Evolutionary conservation across 139 green algal species (phyloP).

Genomic region (Chlorella sp.): DNA sequence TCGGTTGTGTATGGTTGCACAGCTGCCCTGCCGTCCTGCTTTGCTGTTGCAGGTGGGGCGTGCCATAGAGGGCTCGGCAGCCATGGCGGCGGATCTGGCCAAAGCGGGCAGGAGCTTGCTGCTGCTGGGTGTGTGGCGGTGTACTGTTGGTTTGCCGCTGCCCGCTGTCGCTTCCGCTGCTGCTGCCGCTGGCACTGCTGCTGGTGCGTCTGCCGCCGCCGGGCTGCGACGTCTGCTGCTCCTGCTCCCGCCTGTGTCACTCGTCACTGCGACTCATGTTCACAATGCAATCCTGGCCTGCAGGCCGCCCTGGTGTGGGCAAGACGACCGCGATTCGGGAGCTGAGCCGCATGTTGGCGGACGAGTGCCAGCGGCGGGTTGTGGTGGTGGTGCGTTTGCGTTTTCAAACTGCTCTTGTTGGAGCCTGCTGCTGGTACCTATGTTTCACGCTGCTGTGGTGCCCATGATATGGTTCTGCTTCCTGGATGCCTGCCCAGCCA

Average conservation of each 20-base stretch:
- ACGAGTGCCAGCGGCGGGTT: conserved; percentile 46
- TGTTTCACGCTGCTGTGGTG: too few relatives aligned
- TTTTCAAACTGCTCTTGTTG: too few relatives aligned
- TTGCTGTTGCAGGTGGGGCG: background rate
- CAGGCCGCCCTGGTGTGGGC: conserved; percentile 86
- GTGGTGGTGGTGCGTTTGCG: conserved; percentile 54
- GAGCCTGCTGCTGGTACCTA: too few relatives aligned
- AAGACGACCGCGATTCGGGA: conserved; percentile 96
- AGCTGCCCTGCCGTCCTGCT: background rate
- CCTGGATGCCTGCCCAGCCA: too few relatives aligned
- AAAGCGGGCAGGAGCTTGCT: conserved; percentile 20
- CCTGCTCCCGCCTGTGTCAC: too few relatives aligned
- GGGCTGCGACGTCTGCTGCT: too few relatives aligned
- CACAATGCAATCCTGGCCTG: too few relatives aligned
- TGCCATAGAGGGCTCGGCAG: background rate
- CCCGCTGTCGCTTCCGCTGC: background rate
- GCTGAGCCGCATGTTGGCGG: conserved; percentile 67
- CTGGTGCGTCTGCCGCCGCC: too few relatives aligned
- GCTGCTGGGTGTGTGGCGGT: conserved; percentile 15
- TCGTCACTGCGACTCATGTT: too few relatives aligned
- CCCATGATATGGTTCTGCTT: too few relatives aligned
- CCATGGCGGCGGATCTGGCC: conserved; percentile 20
- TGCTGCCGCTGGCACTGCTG: background rate
- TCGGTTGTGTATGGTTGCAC: too few relatives aligned
- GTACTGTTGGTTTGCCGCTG: background rate